A percentile compares a stretch with the other conserved stretches of the same genome.
Conservation (phyloP, 148 eudicot species). For the Camellia japonica region DNA sequence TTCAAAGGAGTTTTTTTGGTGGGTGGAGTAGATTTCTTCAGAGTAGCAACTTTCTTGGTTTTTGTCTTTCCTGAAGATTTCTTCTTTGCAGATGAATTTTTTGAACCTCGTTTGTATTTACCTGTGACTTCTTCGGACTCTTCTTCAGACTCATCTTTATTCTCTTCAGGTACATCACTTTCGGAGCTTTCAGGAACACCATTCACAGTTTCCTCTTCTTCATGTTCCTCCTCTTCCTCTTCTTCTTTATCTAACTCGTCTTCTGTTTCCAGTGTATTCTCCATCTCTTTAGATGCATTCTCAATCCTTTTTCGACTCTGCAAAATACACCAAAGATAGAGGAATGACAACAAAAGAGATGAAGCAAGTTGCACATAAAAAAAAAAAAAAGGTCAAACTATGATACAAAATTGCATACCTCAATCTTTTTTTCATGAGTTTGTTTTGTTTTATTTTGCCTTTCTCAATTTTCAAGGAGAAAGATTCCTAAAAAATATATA, state of each 20-base stretch:
- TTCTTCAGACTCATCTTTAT: slow-evolving; percentile 39
- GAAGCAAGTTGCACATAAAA: not conserved
- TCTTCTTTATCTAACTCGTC: slow-evolving; percentile 36
- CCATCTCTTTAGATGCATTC: slow-evolving; percentile 40
- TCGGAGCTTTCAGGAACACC: slow-evolving; percentile 4
- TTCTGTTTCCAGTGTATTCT: slow-evolving; percentile 47
- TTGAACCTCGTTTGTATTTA: slow-evolving; percentile 38
- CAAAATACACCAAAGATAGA: slow-evolving; percentile 16
- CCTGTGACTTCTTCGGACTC: slow-evolving; percentile 55
- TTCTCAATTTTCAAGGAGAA: not conserved
- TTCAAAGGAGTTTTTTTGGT: slow-evolving; percentile 51
- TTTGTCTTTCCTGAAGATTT: not conserved
- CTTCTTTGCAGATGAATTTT: slow-evolving; percentile 44
- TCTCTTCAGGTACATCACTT: slow-evolving; percentile 18
- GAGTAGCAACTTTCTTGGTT: no score
- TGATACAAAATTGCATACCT: not conserved
- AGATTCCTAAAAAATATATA: not conserved
- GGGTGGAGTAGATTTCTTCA: no score
- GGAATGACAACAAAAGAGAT: not conserved
- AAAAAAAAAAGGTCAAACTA: not conserved
- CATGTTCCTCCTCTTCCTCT: not conserved
- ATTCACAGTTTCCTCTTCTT: slow-evolving; percentile 2
- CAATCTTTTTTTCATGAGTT: not conserved
- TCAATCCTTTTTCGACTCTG: slow-evolving; percentile 44
- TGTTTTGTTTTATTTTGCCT: not conserved